Evolutionary conservation across 140 eudicot genomes (phyloP).

Genomic region (Cichorium intybus): DNA sequence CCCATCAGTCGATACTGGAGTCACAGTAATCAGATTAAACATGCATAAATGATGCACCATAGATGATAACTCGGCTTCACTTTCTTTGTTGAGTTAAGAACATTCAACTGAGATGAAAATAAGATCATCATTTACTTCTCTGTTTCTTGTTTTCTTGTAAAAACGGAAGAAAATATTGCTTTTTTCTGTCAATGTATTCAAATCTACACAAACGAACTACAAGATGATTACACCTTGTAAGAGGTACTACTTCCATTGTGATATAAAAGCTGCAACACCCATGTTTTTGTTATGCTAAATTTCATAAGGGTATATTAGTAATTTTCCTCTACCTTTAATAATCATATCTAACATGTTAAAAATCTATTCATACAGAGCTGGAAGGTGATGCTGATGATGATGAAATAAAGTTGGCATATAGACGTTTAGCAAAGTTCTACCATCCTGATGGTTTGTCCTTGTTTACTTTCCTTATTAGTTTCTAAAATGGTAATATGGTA

Average conservation of each 20-base stretch:
- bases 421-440: constrained; percentile 95
- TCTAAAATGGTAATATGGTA: constrained; percentile 12
- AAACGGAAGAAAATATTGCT: no score
- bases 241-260: no score
- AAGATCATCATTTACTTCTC: not conserved
- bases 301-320: not conserved
- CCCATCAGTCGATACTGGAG: no score
- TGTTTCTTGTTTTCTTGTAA: not conserved
- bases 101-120: not conserved
- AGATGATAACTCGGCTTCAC: not conserved
- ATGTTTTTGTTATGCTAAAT: no score
- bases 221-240: not conserved
- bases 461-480: constrained; percentile 13
- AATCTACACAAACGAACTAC: not conserved
- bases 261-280: no score
- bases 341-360: constrained; percentile 3
- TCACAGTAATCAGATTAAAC: not conserved
- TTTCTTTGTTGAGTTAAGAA: not conserved
- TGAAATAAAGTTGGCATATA: constrained; percentile 76
- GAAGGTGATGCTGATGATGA: constrained; percentile 91
- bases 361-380: constrained; percentile 50
- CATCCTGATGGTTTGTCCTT: constrained; percentile 96
- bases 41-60: not conserved
- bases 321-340: not conserved
- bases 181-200: no score